Conservation (phyloP, 2,329 filamentous ascomycete species). For the Pestalotiopsis fici region DNA sequence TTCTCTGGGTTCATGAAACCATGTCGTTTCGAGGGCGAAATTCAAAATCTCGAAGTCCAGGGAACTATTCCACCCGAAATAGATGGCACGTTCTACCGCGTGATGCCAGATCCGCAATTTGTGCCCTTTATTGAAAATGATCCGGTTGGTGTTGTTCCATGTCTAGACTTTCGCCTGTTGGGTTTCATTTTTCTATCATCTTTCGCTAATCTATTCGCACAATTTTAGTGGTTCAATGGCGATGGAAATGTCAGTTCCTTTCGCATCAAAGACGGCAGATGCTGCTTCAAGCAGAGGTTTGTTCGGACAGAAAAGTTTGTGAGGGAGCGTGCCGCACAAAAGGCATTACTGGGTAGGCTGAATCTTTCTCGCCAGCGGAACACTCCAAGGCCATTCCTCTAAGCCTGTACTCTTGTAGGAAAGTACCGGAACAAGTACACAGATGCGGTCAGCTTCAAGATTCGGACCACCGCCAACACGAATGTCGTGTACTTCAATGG, state of each 20-base stretch:
- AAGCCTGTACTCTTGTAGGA: constrained; percentile 18
- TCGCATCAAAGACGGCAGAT: constrained; percentile 27
- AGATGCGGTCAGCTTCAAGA: constrained; percentile 33
- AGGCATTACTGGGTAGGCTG: too few species aligned
- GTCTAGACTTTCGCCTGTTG: neutral
- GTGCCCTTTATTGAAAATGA: constrained; percentile 31
- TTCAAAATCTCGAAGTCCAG: constrained; percentile 24
- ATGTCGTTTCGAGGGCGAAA: constrained; percentile 38
- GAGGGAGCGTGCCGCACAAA: constrained; percentile 26
- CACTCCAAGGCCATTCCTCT: too few species aligned
- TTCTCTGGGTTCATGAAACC: constrained; percentile 20
- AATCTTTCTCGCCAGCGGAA: too few species aligned
- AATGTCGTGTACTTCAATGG: constrained; percentile 52
- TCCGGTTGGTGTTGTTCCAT: constrained; percentile 8
- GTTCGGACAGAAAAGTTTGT: constrained; percentile 41
- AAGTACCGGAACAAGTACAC: constrained; percentile 41
- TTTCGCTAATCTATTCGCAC: neutral
- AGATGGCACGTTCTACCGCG: constrained; percentile 32
- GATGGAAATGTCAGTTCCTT: constrained; percentile 38
- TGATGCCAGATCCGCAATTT: constrained; percentile 37
- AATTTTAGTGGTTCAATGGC: constrained; percentile 32
- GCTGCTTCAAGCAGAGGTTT: constrained; percentile 33
- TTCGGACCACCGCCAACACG: constrained; percentile 46
- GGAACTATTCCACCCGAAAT: constrained; percentile 29
- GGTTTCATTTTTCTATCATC: neutral